These are phyloP conservation scores for Stachybotrys elegans DNA, from an alignment of 2,329 filamentous ascomycete species.

Conservation along the genomic window DNA sequence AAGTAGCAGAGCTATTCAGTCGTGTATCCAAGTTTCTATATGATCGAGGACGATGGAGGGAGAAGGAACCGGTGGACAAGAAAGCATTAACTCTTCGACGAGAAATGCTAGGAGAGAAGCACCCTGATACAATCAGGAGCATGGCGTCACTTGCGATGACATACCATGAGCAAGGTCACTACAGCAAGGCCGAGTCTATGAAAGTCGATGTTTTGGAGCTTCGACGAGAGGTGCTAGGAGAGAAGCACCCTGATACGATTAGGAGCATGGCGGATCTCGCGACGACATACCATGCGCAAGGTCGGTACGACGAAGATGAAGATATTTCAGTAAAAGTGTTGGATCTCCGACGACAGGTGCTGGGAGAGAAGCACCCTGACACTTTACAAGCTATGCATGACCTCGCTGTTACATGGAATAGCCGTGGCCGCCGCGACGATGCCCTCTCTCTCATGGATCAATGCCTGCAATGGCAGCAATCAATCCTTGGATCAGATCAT, in stretches of 20 bases:
- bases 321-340: slow-evolving; percentile 5
- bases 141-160: no score
- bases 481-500: background rate
- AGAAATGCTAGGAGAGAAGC: no score
- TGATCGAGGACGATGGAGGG: slow-evolving; percentile 16
- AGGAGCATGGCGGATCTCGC: slow-evolving; percentile 3
- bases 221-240: slow-evolving; percentile 10
- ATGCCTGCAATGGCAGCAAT: background rate
- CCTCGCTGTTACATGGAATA: background rate
- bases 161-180: no score
- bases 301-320: slow-evolving; percentile 11
- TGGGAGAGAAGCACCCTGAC: slow-evolving; percentile 15
- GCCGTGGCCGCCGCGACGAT: background rate
- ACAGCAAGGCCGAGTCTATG: no score
- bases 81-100: no score
- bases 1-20: slow-evolving; percentile 9
- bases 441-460: background rate
- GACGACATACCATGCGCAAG: slow-evolving; percentile 11
- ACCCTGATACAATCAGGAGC: no score
- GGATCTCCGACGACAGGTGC: slow-evolving; percentile 9
- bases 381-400: background rate
- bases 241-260: slow-evolving; percentile 5
- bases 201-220: no score
- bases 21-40: slow-evolving; percentile 15
- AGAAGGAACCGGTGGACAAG: slow-evolving; percentile 16